Evolutionary conservation across 2,329 filamentous ascomycete species (phyloP), one percentile per base, ranked within the genome.

Genomic region (Elsinoe fawcettii): DNA sequence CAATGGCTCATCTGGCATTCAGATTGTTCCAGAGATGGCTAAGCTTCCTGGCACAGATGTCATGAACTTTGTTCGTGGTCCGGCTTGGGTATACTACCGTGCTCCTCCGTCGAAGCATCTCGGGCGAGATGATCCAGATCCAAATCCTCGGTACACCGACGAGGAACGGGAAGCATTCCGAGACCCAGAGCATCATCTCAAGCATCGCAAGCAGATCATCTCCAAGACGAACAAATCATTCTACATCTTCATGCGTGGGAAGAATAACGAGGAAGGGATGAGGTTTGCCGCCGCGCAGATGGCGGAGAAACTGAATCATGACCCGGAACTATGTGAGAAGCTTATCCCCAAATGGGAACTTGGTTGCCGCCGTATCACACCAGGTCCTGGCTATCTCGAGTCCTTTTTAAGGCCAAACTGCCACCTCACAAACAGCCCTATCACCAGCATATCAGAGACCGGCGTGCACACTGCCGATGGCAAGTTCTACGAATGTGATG

Each of bases 271-370:
- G 23, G 34, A 43, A 37, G 18, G 20, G 5, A 44, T 43, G 34
- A 43, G 37, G 2, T 69, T 71, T 22, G 83, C 77, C 65, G 72
- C 69, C 3, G 66, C 74, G 54, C 68, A 80, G 54, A 86, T 86
- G 80, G 72, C 72, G 32, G 64, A 74, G 39, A 75, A 81, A 0
- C 68, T 86, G 0, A 69, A 68, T 1, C 74, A 76, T 55, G 80
- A 83, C 60, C 79, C 82, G 0, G 77, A 81, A 23, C 70, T 87
- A 3, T 67, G 80, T 0, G 71, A 80, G 1, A 72, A 75, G 20
- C 73, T 87, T 2, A 73, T 83, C 3, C 85, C 85, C 0, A 78
- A 85, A 59, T 87, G 84, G 64, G 80, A 82, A 0, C 81, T 83
- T 1, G 80, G 83, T 62, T 88, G 85, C 61, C 77, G 84, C 7